Percentiles rank a stretch among this genome's conserved stretches.
phyloP scores from a whole-genome alignment of 164 flowering plant genomes.

The Buxus sempervirens region DNA sequence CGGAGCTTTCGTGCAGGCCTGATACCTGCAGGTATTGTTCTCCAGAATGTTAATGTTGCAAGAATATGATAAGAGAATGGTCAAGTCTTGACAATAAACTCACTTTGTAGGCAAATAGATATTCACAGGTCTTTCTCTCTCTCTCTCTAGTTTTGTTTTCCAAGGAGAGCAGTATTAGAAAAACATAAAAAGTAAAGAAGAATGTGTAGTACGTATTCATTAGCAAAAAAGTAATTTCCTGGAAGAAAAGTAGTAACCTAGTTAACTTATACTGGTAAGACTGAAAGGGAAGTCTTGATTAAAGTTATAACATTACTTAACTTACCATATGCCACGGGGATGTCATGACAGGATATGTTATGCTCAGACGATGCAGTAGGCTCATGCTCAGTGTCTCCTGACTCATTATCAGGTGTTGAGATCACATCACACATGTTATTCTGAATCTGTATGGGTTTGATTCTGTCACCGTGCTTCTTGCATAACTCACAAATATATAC shows the following conservation, averaged over 20 bases:
- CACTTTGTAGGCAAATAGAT: too few species aligned
- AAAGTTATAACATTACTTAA: slow-evolving; percentile 29
- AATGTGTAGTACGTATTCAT: too few species aligned
- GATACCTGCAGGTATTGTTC: slow-evolving; percentile 21
- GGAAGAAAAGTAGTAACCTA: too few species aligned
- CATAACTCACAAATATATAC: slow-evolving; percentile 77
- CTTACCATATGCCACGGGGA: slow-evolving; percentile 49
- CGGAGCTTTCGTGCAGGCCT: slow-evolving; percentile 55
- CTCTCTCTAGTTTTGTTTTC: too few species aligned
- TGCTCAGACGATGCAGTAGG: slow-evolving; percentile 17
- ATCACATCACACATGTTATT: slow-evolving; percentile 6
- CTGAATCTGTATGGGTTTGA: slow-evolving; percentile 13
- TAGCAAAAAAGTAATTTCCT: too few species aligned
- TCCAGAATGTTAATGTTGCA: slow-evolving; percentile 1
- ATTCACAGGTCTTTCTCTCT: too few species aligned
- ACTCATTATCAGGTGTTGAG: slow-evolving; percentile 12
- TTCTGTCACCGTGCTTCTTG: slow-evolving; percentile 52
- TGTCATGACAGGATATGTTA: slow-evolving; percentile 14
- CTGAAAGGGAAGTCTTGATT: neutral
- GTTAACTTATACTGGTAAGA: too few species aligned
- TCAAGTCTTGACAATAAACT: too few species aligned
- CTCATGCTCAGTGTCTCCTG: slow-evolving; percentile 25
- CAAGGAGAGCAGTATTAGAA: too few species aligned
- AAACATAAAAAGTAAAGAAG: too few species aligned
- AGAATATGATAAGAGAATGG: neutral